Evolutionary conservation across 75 land plant species (phyloP), one percentile per base, ranked within the genome.

Genomic region (Picea sitchensis): DNA sequence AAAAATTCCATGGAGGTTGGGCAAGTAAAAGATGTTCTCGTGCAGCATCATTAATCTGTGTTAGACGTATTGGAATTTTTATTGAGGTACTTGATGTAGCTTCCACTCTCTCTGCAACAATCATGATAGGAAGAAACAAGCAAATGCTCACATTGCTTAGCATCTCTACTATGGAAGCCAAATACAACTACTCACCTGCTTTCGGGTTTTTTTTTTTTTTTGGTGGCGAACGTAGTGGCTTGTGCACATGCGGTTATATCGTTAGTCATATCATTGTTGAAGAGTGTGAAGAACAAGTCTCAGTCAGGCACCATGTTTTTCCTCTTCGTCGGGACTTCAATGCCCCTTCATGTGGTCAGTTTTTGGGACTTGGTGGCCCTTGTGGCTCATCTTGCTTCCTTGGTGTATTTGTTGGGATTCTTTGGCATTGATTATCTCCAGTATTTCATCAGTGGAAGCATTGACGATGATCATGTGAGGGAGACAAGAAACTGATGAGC

Each of bases 381-480:
- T 44, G 14, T 96, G 56, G 79, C 87, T 36, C 81, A 90, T 78
- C 59, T 93, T 60, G 84, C 90, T 8, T 96, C 98, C 75, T 82
- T 86, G 65, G 86, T 90, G 56, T 96, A 94, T 80, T 86, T 96
- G 61, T 61, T 92, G 26, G 93, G 91, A 6, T 96, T 92, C 83
- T 92, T 92, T 77, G 98, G 96, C 69, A 88, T 96, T 71, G 90
- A 83, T n/a, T 90, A 94, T 76, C 89, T 90, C 38, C 98, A 94
- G 73, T 71, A 84, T 51, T 57, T 88, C 56, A 20, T 86, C 65
- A 38, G 78, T 23, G 34, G 41, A 54, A 62, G 67, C 58, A 23
- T 64, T 51, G 83, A 82, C 14, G 63, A 62, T 44, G 62, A 26
- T 26, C 26, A 31, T 13, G 47, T 67, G 32, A 17, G 3, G 3